Conservation (phyloP, 106 monocot genomes). For the Hemerocallis citrina region DNA sequence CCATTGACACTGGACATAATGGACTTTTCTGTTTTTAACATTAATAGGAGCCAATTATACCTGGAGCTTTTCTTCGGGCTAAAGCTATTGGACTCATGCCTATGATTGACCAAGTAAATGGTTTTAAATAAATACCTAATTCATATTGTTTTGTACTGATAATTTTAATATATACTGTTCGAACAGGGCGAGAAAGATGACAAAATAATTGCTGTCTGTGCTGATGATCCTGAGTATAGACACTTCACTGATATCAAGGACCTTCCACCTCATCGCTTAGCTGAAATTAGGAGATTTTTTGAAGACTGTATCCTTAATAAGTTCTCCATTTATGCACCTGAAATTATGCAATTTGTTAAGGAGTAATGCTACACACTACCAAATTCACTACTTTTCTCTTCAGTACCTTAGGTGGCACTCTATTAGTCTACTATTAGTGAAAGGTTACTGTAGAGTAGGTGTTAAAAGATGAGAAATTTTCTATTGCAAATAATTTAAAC, state of each 20-base stretch:
- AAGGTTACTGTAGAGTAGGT: too few relatives aligned
- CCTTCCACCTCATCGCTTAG: constrained; percentile 81
- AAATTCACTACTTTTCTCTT: too few relatives aligned
- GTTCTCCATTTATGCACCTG: too few relatives aligned
- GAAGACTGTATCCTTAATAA: constrained; percentile 95
- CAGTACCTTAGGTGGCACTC: too few relatives aligned
- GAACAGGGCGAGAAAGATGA: constrained; percentile 75
- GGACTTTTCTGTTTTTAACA: not conserved
- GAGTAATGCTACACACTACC: too few relatives aligned
- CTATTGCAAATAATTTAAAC: too few relatives aligned
- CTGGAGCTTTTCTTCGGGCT: constrained; percentile 31
- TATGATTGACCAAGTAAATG: constrained; percentile 48
- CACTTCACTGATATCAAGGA: constrained; percentile 86
- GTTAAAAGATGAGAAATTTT: too few relatives aligned
- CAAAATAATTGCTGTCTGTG: constrained; percentile 90
- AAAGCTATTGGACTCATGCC: constrained; percentile 37
- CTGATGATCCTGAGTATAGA: constrained; percentile 84
- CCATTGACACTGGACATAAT: too few relatives aligned
- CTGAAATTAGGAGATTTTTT: constrained; percentile 88
- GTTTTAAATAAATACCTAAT: too few relatives aligned
- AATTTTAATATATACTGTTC: not conserved
- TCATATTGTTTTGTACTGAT: not conserved
- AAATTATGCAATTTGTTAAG: too few relatives aligned
- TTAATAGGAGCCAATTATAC: constrained; percentile 31
- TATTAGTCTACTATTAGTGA: too few relatives aligned